Conservation (phyloP, 1,284 basidiomycete genomes). For the Trichosporon ovoides region DNA sequence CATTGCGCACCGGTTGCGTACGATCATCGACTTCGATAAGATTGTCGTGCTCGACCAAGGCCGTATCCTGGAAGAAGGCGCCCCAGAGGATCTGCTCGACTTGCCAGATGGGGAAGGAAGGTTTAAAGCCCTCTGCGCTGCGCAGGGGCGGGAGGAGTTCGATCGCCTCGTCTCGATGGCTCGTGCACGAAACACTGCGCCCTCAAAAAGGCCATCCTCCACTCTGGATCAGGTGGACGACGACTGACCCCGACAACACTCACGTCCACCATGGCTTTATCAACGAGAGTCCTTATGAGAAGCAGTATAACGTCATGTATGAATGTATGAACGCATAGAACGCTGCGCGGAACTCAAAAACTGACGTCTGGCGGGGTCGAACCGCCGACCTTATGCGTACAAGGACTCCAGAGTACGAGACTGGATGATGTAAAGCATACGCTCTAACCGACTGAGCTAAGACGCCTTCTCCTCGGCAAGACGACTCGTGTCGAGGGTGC, state of each 20-base stretch:
- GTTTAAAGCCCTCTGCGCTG: slow-evolving; percentile 42
- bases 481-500: no score
- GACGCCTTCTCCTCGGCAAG: neutral
- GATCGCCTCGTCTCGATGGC: slow-evolving; percentile 20
- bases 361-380: slow-evolving; percentile 2
- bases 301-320: neutral
- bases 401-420: no score
- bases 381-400: slow-evolving; percentile 3
- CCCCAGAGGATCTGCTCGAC: slow-evolving; percentile 2
- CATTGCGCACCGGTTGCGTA: slow-evolving; percentile 68
- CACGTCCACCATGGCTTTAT: neutral
- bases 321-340: neutral
- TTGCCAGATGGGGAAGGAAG: slow-evolving; percentile 25
- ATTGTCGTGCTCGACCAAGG: slow-evolving; percentile 70
- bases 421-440: neutral
- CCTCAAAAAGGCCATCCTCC: neutral
- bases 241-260: neutral
- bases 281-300: neutral
- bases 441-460: slow-evolving; percentile 6
- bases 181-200: neutral
- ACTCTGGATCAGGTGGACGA: neutral
- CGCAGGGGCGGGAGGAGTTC: slow-evolving; percentile 44
- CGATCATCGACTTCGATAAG: slow-evolving; percentile 34
- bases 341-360: neutral
- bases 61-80: slow-evolving; percentile 47